Conservation (phyloP, 2,329 filamentous ascomycete species). For the Elsinoe fawcettii region DNA sequence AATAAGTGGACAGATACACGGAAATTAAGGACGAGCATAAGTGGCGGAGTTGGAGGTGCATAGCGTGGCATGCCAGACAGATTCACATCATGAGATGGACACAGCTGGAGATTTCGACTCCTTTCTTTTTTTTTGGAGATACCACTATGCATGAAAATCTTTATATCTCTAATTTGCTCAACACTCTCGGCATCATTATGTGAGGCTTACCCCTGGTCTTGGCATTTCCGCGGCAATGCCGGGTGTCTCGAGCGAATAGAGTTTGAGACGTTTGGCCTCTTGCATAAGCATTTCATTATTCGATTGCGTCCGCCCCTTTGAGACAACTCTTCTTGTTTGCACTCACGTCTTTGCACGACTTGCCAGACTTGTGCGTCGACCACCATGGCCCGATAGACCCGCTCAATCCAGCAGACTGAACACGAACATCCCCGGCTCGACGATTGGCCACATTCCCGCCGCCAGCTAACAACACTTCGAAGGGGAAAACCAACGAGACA, state of each 20-base stretch:
- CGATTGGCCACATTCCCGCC: background rate
- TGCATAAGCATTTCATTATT: constrained; percentile 7
- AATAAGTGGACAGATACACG: background rate
- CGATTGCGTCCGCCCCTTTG: background rate
- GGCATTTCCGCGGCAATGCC: background rate
- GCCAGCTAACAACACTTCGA: background rate
- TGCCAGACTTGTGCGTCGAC: background rate
- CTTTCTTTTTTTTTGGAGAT: background rate
- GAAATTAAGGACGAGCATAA: background rate
- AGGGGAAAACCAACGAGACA: background rate
- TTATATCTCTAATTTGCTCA: background rate
- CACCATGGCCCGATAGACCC: background rate
- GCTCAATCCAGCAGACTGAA: background rate
- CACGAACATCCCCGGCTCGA: background rate
- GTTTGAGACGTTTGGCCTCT: constrained; percentile 2
- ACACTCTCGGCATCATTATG: background rate
- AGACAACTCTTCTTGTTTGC: background rate
- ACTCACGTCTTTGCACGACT: background rate
- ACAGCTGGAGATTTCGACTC: background rate
- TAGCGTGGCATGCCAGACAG: background rate
- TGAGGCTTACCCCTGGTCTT: background rate
- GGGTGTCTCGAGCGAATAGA: constrained; percentile 4
- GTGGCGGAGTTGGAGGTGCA: background rate
- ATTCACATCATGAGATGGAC: background rate
- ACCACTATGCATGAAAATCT: constrained; percentile 1